These are phyloP conservation scores for Delonix regia DNA, from an alignment of 306 rosid genomes.

Conservation along the genomic window DNA sequence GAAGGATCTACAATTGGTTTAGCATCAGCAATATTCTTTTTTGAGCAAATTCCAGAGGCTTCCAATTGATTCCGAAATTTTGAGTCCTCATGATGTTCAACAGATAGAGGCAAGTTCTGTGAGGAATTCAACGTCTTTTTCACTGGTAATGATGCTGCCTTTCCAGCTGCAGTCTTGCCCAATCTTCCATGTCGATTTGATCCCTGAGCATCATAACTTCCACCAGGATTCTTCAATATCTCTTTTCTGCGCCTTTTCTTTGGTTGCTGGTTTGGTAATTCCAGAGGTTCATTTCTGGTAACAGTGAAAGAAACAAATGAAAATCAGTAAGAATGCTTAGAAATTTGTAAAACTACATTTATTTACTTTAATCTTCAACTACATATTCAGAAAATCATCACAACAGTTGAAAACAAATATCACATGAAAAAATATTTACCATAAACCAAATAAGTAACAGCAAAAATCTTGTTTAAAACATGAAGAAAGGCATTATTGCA, in stretches of 20 bases:
- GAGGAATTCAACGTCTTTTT: slow-evolving; percentile 56
- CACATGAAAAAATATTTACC: slow-evolving; percentile 20
- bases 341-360: slow-evolving; percentile 14
- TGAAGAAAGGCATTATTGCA: neutral
- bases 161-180: slow-evolving; percentile 65
- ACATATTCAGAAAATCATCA: slow-evolving; percentile 19
- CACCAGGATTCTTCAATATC: slow-evolving; percentile 62
- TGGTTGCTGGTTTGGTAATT: slow-evolving; percentile 81
- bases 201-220: slow-evolving; percentile 52
- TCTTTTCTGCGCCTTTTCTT: slow-evolving; percentile 96
- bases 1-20: slow-evolving; percentile 60
- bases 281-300: slow-evolving; percentile 63
- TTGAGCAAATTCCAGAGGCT: slow-evolving; percentile 55
- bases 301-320: slow-evolving; percentile 24
- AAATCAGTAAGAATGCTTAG: slow-evolving; percentile 29
- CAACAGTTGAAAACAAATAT: slow-evolving; percentile 12
- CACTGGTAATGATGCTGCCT: slow-evolving; percentile 53
- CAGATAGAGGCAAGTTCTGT: slow-evolving; percentile 51
- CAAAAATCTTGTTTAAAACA: slow-evolving; percentile 20
- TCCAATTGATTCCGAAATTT: slow-evolving; percentile 60
- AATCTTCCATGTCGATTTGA: slow-evolving; percentile 67
- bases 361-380: slow-evolving; percentile 22
- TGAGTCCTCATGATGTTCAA: slow-evolving; percentile 52
- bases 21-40: slow-evolving; percentile 62
- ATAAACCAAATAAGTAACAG: slow-evolving; percentile 19